A percentile compares a stretch with the other conserved stretches of the same genome.
Conservation (phyloP, 768 basidiomycete genomes). For the Boletus fagicola region DNA sequence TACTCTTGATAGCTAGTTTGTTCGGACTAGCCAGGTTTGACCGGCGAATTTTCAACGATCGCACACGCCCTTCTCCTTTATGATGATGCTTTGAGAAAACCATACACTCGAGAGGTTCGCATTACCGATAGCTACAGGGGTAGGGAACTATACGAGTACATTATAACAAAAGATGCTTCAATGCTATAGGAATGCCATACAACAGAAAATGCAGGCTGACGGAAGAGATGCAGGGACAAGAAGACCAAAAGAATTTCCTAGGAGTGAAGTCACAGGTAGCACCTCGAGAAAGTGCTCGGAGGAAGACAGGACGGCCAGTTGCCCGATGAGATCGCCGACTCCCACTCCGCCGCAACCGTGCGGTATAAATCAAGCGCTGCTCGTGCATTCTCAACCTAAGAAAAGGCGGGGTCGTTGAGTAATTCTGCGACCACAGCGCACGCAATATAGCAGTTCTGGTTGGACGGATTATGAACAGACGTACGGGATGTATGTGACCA, state of each 20-base stretch:
- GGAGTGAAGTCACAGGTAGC: slow-evolving; percentile 50
- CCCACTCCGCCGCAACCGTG: slow-evolving; percentile 65
- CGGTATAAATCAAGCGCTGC: slow-evolving; percentile 52
- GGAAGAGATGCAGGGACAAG: slow-evolving; percentile 9
- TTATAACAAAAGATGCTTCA: slow-evolving; percentile 22
- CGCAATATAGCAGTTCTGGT: neutral
- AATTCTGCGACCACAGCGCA: slow-evolving; percentile 1
- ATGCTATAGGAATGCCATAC: slow-evolving; percentile 8
- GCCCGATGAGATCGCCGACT: slow-evolving; percentile 51
- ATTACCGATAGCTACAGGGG: slow-evolving; percentile 16
- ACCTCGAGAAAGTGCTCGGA: slow-evolving; percentile 77
- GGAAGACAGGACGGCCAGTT: slow-evolving; percentile 78
- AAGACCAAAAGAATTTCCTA: slow-evolving; percentile 9
- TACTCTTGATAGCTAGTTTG: neutral
- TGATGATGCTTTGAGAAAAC: neutral
- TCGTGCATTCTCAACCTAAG: slow-evolving; percentile 75
- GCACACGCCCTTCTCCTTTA: neutral
- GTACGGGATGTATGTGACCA: slow-evolving; percentile 67
- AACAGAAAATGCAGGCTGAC: slow-evolving; percentile 1
- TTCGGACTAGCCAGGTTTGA: neutral
- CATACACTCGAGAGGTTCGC: slow-evolving; percentile 13
- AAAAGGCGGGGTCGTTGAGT: slow-evolving; percentile 13
- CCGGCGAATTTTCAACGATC: neutral
- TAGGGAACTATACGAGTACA: slow-evolving; percentile 20
- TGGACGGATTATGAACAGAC: slow-evolving; percentile 27